phyloP scores from a whole-genome alignment of 1,284 basidiomycete species.

The Cryptococcus deneoformans region DNA sequence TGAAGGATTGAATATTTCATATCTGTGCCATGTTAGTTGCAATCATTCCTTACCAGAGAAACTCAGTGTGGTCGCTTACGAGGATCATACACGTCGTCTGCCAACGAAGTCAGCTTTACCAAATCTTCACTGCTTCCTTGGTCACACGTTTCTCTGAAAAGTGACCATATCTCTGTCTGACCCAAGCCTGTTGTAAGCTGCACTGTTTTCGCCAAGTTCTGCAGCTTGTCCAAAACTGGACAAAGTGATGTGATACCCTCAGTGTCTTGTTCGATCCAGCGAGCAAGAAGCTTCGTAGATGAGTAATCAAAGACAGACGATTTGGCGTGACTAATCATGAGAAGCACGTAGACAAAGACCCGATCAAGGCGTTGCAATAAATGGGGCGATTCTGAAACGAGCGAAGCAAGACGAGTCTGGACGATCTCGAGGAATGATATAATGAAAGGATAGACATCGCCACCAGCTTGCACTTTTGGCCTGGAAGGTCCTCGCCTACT shows the following conservation, averaged over 20 bases:
- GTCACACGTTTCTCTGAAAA: slow-evolving; percentile 28
- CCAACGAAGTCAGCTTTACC: slow-evolving; percentile 1
- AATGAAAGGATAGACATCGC: slow-evolving; percentile 33
- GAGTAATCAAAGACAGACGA: slow-evolving; percentile 49
- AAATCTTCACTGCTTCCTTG: background rate
- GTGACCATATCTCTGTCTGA: slow-evolving; percentile 51
- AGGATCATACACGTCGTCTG: slow-evolving; percentile 2
- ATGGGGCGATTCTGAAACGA: background rate
- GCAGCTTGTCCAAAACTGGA: slow-evolving; percentile 10
- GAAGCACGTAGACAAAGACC: slow-evolving; percentile 14
- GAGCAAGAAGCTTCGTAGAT: slow-evolving; percentile 49
- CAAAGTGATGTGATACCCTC: slow-evolving; percentile 13
- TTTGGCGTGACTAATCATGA: slow-evolving; percentile 40
- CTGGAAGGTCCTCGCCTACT: slow-evolving; percentile 21
- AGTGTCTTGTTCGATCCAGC: slow-evolving; percentile 41
- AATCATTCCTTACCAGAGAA: background rate
- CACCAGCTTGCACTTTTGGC: slow-evolving; percentile 26
- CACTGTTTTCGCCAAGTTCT: slow-evolving; percentile 33
- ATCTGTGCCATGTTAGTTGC: slow-evolving; percentile 1
- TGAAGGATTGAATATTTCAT: slow-evolving; percentile 14
- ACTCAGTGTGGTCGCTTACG: slow-evolving; percentile 3
- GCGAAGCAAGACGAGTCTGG: slow-evolving; percentile 9
- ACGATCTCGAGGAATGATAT: slow-evolving; percentile 19
- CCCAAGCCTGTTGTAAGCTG: slow-evolving; percentile 47
- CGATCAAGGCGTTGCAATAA: slow-evolving; percentile 13